A percentile compares a stretch with the other conserved stretches of the same genome.
Conservation (phyloP, 306 rosid genomes). For the Arachis stenosperma region DNA sequence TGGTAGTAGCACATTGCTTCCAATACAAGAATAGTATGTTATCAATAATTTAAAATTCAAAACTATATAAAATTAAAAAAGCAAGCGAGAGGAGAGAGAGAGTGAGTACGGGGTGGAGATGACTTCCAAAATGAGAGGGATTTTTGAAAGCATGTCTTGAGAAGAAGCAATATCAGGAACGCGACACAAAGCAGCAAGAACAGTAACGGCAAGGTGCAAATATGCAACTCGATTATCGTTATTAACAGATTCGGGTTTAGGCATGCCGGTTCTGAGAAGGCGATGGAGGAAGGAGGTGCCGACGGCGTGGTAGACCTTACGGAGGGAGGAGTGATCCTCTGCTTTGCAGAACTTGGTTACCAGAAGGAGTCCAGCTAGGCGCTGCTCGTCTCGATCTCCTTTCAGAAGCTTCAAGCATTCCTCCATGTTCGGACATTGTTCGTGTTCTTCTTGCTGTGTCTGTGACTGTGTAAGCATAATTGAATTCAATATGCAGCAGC, state of each 20-base stretch:
- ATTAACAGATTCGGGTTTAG: neutral
- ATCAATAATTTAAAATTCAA: neutral
- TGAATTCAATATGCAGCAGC: too few relatives aligned
- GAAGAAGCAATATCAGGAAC: constrained; percentile 81
- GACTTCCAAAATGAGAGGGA: constrained; percentile 68
- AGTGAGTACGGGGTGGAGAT: constrained; percentile 62
- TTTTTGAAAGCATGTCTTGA: constrained; percentile 65
- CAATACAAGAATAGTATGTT: neutral
- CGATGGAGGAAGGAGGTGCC: constrained; percentile 79
- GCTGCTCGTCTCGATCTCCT: constrained; percentile 90
- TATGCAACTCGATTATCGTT: constrained; percentile 67
- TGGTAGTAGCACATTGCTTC: too few relatives aligned
- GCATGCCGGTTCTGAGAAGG: constrained; percentile 67
- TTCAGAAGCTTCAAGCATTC: constrained; percentile 87
- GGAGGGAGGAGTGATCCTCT: constrained; percentile 66
- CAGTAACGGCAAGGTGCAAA: constrained; percentile 71
- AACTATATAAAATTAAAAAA: too few relatives aligned
- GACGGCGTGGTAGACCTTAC: constrained; percentile 69
- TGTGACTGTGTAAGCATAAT: neutral
- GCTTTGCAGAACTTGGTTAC: constrained; percentile 81
- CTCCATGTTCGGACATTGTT: constrained; percentile 55
- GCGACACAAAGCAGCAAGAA: constrained; percentile 82
- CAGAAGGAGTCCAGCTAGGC: constrained; percentile 89
- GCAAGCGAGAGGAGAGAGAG: neutral
- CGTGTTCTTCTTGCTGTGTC: constrained; percentile 28